Base-by-base conservation (phyloP, 2,329 filamentous ascomycete species). In the Dissoconium aciculare region DNA sequence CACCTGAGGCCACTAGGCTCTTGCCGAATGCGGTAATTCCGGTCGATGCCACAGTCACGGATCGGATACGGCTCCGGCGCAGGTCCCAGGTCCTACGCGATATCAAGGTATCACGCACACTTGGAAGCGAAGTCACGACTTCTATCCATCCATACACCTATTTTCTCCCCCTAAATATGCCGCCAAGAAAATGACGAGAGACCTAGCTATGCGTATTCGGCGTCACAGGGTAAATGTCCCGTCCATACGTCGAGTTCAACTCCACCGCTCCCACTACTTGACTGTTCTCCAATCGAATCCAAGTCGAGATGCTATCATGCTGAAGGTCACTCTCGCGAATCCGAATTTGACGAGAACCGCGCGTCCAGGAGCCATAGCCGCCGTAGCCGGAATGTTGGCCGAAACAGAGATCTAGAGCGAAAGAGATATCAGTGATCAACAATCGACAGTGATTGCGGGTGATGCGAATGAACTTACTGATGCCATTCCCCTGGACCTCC, bases 311-410 rank as follows among this genome's bases (percentile, higher is more conserved):
- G 15, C 38, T 32, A 12, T 17, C 23, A 2, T 39, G 29, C 30
- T 38, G 15, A 8, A 50, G 26, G 31, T 32, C 38, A 2, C 27
- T 34, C 27, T 49, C 45, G 3, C 38, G 42, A 4, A 53, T 23
- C 3, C 46, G 21, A 5, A 54, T 32, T 34, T 53, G 47, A 11
- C 51, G 32, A 2, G 41, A 41, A 2, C 50, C 49, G 31, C 51
- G 30, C 3, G 38, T 47, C 51, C 51, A 54, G 6, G 32, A 42
- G 2, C 51, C 51, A 27, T 54, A 54, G 5, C 51, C 51, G 5
- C 50, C 50, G 27, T 52, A 50, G 2, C 47, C 38, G 17, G 31
- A 31, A 16, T 36, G 47, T 33, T 47, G 45, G 8, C 44, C 44
- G 27, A 54, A 54, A 31, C 51, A 54, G 4, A 54, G 32, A 24